Evolutionary conservation across 2,329 filamentous ascomycete genomes (phyloP), one percentile per base, ranked within the genome.

Genomic region (Thermomyces lanuginosus): DNA sequence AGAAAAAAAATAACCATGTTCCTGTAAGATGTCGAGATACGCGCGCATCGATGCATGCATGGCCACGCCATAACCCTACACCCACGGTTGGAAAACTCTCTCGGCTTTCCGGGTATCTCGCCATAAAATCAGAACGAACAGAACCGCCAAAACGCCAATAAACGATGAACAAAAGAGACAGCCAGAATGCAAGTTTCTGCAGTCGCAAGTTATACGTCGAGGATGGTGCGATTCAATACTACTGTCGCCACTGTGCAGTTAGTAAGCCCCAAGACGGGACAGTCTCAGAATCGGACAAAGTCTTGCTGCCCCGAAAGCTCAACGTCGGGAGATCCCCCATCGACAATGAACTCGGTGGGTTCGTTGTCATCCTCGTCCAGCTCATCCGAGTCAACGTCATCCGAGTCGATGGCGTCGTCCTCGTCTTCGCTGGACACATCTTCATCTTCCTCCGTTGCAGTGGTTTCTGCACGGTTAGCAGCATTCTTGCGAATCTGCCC

Each of bases 361-460:
- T 30, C 28, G 16, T 32, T 27, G 10, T 26, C 37, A 37, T 61
- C 57, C 28, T 61, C 56, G 24, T 58, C 53, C 26, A 54, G 44
- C 20, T 48, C 56, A 31, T 83, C 79, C 29, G 78, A 84, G 52
- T 86, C 51, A 27, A 52, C 41, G 26, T 48, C 56, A 36, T 83
- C 79, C 29, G 78, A 84, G 53, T 84, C 67, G 48, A 72, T 70
- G 37, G 56, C 55, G 28, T 63, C 56, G 27, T 66, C 64, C 36
- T 76, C 77, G 36, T 82, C 78, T 43, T 83, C 77, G 60, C 78
- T 86, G 31, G 79, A 83, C 25, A 80, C 41, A 45, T 89, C 80
- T 44, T 65, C 73, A 36, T 68, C 62, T 22, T 66, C 63, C 32
- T 68, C 61, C 27, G 18, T 35, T 45, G 17, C 36, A 35, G 40